Base-by-base conservation (phyloP, 2,329 filamentous ascomycete genomes). In the Alternaria gaisen region DNA sequence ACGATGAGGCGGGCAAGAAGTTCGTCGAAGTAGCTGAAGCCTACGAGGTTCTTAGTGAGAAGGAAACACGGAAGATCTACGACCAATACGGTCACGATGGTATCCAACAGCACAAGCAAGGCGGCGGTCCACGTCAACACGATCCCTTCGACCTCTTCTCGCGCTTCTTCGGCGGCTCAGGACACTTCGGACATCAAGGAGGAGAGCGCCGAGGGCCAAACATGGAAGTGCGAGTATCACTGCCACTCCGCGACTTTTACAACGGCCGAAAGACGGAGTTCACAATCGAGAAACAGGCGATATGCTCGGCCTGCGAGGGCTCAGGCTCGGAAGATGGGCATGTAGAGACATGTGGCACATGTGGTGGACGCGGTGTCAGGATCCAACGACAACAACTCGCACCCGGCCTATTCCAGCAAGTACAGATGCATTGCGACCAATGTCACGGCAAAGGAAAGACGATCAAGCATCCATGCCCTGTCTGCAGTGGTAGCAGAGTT, bases 321-420 rank as follows among this genome's bases (percentile, higher is more conserved):
- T 90, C 88, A 0, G 95, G 95, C 12, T 91, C 89, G 53, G 89
- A 88, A 55, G 95, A 99, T 77, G 92, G 93, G 16, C 81, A 91
- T 54, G 91, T 96, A 26, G 91, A 97, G 54, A 91, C 86, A 3
- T 99, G 95, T 78, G 79, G 83, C 42, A 84, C 87, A 68, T 99
- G 95, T 76, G 81, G 84, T 40, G 95, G 95, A 14, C 90, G 91
- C 48, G 95, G 95, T n/a, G 84, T 94, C 56, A 85, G 92, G 57
- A 89, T 98, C 66, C 87, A 93, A 79, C 94, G 95, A 80, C 93
- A 97, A 73, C 92, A 94, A 87, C 86, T 99, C 42, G 94, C 94
- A 1, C 95, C 95, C 0, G 95, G 95, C n/a, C 97, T 99, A 83
- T 97, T 94, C 85, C 95, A 98, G 83, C 95, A 99, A 82, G 89